A percentile compares a stretch with the other conserved stretches of the same genome.
Conservation (phyloP, 2,329 filamentous ascomycete species). For the Sporothrix protearum region DNA sequence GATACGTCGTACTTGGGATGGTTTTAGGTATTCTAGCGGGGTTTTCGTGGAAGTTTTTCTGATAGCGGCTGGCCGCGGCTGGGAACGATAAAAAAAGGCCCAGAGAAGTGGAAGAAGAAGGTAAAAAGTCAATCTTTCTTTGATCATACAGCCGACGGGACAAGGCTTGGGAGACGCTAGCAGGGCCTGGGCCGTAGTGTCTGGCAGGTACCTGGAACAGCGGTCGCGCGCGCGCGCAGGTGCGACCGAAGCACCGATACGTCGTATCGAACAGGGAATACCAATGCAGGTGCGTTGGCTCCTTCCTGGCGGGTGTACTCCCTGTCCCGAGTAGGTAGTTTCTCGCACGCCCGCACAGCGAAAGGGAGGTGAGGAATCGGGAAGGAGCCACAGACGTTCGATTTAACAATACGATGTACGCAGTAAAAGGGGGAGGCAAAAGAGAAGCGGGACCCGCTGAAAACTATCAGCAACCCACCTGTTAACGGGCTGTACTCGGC, state of each 20-base stretch:
- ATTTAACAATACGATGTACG: not conserved
- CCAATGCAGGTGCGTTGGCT: not conserved
- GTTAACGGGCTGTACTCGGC: not conserved
- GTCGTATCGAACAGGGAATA: not conserved
- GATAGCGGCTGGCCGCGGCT: not conserved
- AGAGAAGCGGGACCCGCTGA: not conserved
- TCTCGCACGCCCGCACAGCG: conserved; percentile 7
- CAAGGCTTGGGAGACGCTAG: not conserved
- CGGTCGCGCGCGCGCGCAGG: not conserved
- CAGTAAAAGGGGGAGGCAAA: not conserved
- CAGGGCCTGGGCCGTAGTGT: not conserved
- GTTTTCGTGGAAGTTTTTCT: not conserved
- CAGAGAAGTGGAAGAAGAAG: not conserved
- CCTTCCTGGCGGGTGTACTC: not conserved
- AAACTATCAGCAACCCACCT: not conserved
- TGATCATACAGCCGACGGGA: not conserved
- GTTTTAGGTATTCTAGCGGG: too few species aligned
- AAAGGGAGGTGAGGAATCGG: conserved; percentile 7
- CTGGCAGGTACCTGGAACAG: not conserved
- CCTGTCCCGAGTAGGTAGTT: conserved; percentile 15
- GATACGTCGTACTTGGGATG: not conserved
- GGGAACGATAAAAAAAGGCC: not conserved
- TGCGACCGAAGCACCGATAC: not conserved
- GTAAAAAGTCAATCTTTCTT: not conserved
- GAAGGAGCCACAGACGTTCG: not conserved